These are phyloP conservation scores for Meyerozyma elateridarum DNA, from an alignment of 1,139 yeast genomes.

Conservation along the genomic window DNA sequence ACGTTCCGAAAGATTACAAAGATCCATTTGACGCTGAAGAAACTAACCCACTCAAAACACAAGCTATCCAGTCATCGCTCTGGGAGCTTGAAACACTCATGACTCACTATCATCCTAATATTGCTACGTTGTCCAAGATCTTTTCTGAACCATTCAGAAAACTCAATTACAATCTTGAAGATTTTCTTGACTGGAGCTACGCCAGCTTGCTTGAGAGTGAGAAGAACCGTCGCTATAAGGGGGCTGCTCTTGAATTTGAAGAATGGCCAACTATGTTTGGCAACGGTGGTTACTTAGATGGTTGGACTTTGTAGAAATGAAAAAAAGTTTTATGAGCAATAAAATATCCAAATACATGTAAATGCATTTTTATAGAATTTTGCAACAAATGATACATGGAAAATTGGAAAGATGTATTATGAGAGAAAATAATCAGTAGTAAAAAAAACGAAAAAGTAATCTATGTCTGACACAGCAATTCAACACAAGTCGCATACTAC, in stretches of 20 bases:
- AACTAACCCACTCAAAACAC: conserved; percentile 68
- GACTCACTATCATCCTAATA: conserved; percentile 93
- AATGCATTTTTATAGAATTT: too few species aligned
- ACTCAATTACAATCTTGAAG: conserved; percentile 83
- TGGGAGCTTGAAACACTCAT: conserved; percentile 87
- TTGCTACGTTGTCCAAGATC: conserved; percentile 85
- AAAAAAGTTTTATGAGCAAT: not conserved
- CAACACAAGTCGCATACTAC: too few species aligned
- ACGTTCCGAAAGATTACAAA: conserved; percentile 28
- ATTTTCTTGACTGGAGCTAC: conserved; percentile 90
- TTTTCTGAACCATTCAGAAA: conserved; percentile 88
- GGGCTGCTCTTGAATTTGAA: conserved; percentile 81
- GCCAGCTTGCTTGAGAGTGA: conserved; percentile 72
- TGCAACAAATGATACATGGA: too few species aligned
- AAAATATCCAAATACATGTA: not conserved
- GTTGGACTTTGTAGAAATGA: conserved; percentile 13
- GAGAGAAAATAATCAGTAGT: not conserved
- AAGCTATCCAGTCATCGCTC: conserved; percentile 78
- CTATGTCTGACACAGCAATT: too few species aligned
- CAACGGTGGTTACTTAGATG: conserved; percentile 4
- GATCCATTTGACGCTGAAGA: conserved; percentile 71
- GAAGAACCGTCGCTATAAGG: conserved; percentile 60
- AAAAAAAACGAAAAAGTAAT: too few species aligned
- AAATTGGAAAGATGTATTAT: too few species aligned
- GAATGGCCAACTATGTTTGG: conserved; percentile 23